Evolutionary conservation across 1,139 yeast genomes (phyloP).

Genomic region (Suhomyces bribrorum): DNA sequence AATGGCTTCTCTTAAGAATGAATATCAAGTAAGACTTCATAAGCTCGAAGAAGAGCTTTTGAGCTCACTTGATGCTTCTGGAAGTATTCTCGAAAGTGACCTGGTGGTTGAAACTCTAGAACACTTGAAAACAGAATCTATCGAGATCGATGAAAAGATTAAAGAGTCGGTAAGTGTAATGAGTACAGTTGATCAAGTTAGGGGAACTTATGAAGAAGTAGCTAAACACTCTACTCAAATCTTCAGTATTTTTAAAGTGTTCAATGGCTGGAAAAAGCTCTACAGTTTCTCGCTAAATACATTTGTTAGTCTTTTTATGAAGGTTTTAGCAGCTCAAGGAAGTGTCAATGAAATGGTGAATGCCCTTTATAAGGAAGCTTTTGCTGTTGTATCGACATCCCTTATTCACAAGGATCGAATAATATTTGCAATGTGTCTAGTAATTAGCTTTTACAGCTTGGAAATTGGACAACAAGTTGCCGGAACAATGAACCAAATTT

Average conservation of each 20-base stretch:
- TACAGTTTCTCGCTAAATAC: constrained; percentile 60
- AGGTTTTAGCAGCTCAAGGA: constrained; percentile 30
- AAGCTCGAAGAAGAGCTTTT: constrained; percentile 64
- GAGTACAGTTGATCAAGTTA: constrained; percentile 50
- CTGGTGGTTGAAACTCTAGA: constrained; percentile 62
- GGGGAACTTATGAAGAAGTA: constrained; percentile 51
- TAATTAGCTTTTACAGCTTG: constrained; percentile 26
- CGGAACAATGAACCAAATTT: constrained; percentile 15
- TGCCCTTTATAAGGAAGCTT: constrained; percentile 45
- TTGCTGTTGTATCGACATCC: constrained; percentile 48
- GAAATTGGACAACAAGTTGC: constrained; percentile 30
- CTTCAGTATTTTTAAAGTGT: constrained; percentile 44
- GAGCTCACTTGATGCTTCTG: constrained; percentile 55
- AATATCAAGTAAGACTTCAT: constrained; percentile 56
- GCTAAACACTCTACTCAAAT: constrained; percentile 57
- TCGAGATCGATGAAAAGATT: constrained; percentile 54
- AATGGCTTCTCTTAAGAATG: constrained; percentile 56
- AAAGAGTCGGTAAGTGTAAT: constrained; percentile 56
- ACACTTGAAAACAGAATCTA: constrained; percentile 62
- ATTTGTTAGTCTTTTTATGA: constrained; percentile 43
- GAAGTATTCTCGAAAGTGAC: constrained; percentile 70
- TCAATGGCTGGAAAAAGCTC: constrained; percentile 47
- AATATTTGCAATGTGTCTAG: constrained; percentile 45
- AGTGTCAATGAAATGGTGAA: constrained; percentile 13
- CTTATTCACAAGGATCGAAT: constrained; percentile 51